Base-by-base conservation (phyloP, 208 protist species). In the Acanthamoeba lenticulata region DNA sequence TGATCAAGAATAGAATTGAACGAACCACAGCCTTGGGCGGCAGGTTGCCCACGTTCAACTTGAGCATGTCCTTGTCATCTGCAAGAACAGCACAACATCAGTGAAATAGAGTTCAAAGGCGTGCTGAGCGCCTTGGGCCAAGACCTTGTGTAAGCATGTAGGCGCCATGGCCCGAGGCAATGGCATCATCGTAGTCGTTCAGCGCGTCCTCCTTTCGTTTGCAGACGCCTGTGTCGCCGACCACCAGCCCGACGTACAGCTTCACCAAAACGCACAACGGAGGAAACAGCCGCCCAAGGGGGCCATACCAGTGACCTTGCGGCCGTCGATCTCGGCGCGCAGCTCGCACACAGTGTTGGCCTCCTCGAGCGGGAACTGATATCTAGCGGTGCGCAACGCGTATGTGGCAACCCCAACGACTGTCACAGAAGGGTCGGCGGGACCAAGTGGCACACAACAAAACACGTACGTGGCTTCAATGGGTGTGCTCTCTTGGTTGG, bases 341-440 rank as follows among this genome's bases (percentile, higher is more conserved):
- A 98, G 97, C 19, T 69, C 95, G 86, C 96, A 97, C 21, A 98
- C 96, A 44, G 96, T 94, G 29, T 72, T 65, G 67, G 74, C 81
- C 29, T 97, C 97, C 86, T 97, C 94, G 6, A 98, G 74, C n/a
- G 97, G 96, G 47, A 98, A 98, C 40, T 95, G 94, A 72, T 95
- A 95, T n/a, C 77, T 88, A 24, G 29, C 7, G 11, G n/a, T n/a
- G n/a, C n/a, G n/a, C n/a, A n/a, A n/a, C n/a, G n/a, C n/a, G 62
- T 52, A 19, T 52, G 45, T 15, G 45, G 45, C 15, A 5, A 52
- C 45, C 45, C 9, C 45, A 5, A 52, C 45, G 29, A 81, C 52
- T 21, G 21, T 60, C 52, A 60, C 52, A n/a, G n/a, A n/a, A n/a
- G n/a, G n/a, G n/a, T n/a, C n/a, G n/a, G n/a, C 11, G 7, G 36